Evolutionary conservation across 208 protist species (phyloP).

Genomic region (Balamuthia mandrillaris): DNA sequence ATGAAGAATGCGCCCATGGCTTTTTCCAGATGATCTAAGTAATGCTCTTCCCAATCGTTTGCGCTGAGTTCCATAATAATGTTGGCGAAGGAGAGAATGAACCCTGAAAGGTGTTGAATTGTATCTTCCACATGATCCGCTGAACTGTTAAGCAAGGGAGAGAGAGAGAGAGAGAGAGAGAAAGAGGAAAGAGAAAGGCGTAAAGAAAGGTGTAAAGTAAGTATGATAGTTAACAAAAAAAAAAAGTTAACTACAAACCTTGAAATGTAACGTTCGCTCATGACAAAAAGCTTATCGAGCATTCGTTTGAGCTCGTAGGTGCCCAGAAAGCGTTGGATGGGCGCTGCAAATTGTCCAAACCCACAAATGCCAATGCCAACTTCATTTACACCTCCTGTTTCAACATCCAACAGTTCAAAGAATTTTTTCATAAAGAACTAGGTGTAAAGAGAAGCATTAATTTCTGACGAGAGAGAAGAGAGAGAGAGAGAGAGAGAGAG

Average conservation of each 20-base stretch:
- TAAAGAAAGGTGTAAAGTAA: not conserved
- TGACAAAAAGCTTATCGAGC: not conserved
- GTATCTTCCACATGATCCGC: slow-evolving; percentile 33
- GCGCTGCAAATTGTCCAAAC: slow-evolving; percentile 36
- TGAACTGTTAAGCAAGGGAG: not conserved
- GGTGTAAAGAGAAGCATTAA: not conserved
- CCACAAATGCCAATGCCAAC: slow-evolving; percentile 30
- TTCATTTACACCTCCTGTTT: slow-evolving; percentile 36
- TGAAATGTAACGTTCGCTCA: slow-evolving; percentile 35
- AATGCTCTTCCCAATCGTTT: slow-evolving; percentile 9
- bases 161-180: not conserved
- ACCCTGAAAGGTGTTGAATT: slow-evolving; percentile 41
- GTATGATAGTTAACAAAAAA: not conserved
- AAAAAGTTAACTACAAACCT: not conserved
- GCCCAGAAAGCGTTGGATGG: slow-evolving; percentile 36
- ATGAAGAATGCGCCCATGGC: slow-evolving; percentile 44
- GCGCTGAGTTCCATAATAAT: slow-evolving; percentile 10
- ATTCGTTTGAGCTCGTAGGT: slow-evolving; percentile 42
- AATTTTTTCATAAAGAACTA: slow-evolving; percentile 54
- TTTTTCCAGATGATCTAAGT: slow-evolving; percentile 32
- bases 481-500: not conserved
- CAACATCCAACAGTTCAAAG: slow-evolving; percentile 44
- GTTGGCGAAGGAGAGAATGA: slow-evolving; percentile 39
- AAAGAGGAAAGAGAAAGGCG: not conserved
- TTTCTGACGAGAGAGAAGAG: not conserved